A percentile compares a stretch with the other conserved stretches of the same genome.
phyloP scores from a whole-genome alignment of 257 asterid species.

The Echites panduratus region DNA sequence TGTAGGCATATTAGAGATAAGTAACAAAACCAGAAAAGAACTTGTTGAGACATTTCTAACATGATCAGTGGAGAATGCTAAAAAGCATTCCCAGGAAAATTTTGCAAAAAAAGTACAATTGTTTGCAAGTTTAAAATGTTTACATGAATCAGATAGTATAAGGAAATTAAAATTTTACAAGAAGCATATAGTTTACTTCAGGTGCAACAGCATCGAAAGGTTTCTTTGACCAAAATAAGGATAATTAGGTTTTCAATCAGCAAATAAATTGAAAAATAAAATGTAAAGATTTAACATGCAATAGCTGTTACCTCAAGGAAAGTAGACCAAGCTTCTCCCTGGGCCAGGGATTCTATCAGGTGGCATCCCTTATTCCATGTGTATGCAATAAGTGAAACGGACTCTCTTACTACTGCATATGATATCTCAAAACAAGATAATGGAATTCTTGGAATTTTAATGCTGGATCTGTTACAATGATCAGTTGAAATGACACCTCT shows the following conservation, averaged over 20 bases:
- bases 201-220: too few relatives aligned
- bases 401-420: constrained; percentile 52
- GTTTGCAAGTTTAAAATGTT: neutral
- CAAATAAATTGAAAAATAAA: neutral
- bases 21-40: neutral
- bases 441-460: constrained; percentile 51
- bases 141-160: neutral
- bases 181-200: neutral
- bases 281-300: neutral
- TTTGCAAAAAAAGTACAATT: neutral
- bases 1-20: neutral
- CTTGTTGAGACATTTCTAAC: neutral
- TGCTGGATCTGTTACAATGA: constrained; percentile 46
- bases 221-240: too few relatives aligned
- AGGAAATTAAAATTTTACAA: neutral
- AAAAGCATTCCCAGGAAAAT: neutral
- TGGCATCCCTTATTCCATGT: constrained; percentile 52
- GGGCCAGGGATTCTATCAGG: constrained; percentile 54
- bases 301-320: constrained; percentile 55
- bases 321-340: constrained; percentile 75
- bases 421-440: constrained; percentile 78
- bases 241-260: neutral
- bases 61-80: neutral
- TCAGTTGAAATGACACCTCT: neutral
- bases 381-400: constrained; percentile 42